Conservation (phyloP, 148 eudicot species). For the Camellia granthamiana region DNA sequence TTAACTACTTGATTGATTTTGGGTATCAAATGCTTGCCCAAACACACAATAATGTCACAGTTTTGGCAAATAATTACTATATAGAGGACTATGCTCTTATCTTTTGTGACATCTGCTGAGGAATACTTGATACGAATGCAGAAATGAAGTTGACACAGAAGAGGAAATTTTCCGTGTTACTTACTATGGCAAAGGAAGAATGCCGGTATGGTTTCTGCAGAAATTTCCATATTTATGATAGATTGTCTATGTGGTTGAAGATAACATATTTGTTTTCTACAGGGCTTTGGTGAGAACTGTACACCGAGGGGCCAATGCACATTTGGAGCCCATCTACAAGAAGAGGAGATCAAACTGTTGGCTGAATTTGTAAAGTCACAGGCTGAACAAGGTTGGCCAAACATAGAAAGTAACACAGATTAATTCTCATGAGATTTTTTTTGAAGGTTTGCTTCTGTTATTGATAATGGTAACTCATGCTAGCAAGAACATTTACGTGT, state of each 20-base stretch:
- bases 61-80: background rate
- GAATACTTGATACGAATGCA: slow-evolving; percentile 6
- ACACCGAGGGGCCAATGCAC: slow-evolving; percentile 93
- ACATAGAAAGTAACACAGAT: slow-evolving; percentile 36
- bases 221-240: background rate
- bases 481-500: background rate
- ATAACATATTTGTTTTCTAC: slow-evolving; percentile 10
- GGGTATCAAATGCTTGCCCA: too few species aligned
- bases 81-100: background rate
- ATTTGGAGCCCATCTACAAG: slow-evolving; percentile 75
- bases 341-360: slow-evolving; percentile 67
- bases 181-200: slow-evolving; percentile 84
- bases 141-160: slow-evolving; percentile 70
- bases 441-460: background rate
- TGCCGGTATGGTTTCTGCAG: slow-evolving; percentile 54
- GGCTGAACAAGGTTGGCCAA: slow-evolving; percentile 77
- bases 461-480: background rate
- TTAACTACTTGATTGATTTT: background rate
- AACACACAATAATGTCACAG: background rate
- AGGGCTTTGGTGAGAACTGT: slow-evolving; percentile 84
- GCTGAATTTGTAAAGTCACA: slow-evolving; percentile 84
- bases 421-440: background rate
- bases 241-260: background rate
- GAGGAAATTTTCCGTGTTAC: slow-evolving; percentile 70
- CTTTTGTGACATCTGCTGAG: background rate